phyloP scores from a whole-genome alignment of 139 green algal genomes.

The Nannochloris sp. region DNA sequence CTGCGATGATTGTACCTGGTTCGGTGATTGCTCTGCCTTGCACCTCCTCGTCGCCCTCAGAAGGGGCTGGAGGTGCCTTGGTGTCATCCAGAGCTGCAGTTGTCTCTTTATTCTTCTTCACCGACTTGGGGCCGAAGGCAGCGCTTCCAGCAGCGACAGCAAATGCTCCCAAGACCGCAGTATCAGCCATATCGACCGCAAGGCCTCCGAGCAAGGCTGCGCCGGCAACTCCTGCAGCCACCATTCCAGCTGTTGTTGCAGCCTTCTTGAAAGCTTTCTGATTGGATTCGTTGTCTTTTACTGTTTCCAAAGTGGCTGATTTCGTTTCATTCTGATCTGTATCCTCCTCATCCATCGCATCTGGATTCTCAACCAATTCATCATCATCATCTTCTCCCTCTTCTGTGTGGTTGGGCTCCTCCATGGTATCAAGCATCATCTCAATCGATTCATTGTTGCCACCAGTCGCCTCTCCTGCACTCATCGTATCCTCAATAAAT shows the following conservation, averaged over 20 bases:
- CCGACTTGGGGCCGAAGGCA: not conserved
- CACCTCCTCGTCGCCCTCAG: constrained; percentile 5
- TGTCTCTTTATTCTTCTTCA: not conserved
- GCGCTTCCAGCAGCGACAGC: constrained; percentile 1
- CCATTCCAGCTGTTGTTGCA: constrained; percentile 11
- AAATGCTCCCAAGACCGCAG: constrained; percentile 7
- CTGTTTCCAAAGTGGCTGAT: not conserved
- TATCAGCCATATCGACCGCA: constrained; percentile 13
- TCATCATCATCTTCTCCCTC: too few species aligned
- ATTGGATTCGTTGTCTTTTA: not conserved
- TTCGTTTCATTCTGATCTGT: not conserved
- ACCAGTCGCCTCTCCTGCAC: too few species aligned
- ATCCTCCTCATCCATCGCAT: not conserved
- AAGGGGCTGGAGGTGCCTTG: not conserved
- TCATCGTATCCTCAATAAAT: not conserved
- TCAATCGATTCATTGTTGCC: not conserved
- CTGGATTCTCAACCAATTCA: too few species aligned
- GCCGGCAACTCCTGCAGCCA: constrained; percentile 12
- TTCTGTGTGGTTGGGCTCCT: not conserved
- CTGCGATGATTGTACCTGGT: not conserved
- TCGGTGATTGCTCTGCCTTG: not conserved
- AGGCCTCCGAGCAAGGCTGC: constrained; percentile 7
- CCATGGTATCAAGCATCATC: not conserved
- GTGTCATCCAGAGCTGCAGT: not conserved
- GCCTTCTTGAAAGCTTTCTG: not conserved